Conservation (phyloP, 805 yeast species). For the Candida krabiensis region DNA sequence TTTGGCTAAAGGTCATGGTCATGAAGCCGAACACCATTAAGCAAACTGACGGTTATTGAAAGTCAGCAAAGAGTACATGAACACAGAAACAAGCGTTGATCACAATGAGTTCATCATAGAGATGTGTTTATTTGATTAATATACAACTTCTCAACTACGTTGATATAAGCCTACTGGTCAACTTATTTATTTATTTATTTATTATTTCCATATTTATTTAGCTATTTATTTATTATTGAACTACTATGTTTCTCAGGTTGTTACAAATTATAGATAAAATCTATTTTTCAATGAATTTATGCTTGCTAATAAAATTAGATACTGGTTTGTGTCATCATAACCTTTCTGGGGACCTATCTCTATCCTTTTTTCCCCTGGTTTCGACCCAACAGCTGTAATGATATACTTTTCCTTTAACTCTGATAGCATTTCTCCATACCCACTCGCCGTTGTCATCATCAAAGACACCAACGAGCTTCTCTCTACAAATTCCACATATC, state of each 20-base stretch:
- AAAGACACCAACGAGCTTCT: constrained; percentile 60
- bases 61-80: too few relatives aligned
- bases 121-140: neutral
- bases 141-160: neutral
- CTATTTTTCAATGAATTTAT: neutral
- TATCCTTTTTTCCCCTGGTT: constrained; percentile 34
- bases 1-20: constrained; percentile 12
- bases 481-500: constrained; percentile 72
- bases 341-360: constrained; percentile 34
- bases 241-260: neutral
- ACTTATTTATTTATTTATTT: constrained; percentile 10
- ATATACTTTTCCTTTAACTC: constrained; percentile 44
- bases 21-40: constrained; percentile 4
- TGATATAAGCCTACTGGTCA: neutral
- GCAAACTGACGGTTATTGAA: too few relatives aligned
- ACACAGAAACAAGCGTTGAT: too few relatives aligned
- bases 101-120: constrained; percentile 1
- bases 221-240: constrained; percentile 1
- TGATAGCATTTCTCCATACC: constrained; percentile 73
- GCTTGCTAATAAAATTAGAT: neutral
- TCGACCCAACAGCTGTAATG: constrained; percentile 75
- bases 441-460: constrained; percentile 77
- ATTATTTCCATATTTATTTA: constrained; percentile 9
- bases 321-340: constrained; percentile 1
- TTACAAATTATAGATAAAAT: neutral